Evolutionary conservation across 768 basidiomycete species (phyloP).

Genomic region (Mycena metata): DNA sequence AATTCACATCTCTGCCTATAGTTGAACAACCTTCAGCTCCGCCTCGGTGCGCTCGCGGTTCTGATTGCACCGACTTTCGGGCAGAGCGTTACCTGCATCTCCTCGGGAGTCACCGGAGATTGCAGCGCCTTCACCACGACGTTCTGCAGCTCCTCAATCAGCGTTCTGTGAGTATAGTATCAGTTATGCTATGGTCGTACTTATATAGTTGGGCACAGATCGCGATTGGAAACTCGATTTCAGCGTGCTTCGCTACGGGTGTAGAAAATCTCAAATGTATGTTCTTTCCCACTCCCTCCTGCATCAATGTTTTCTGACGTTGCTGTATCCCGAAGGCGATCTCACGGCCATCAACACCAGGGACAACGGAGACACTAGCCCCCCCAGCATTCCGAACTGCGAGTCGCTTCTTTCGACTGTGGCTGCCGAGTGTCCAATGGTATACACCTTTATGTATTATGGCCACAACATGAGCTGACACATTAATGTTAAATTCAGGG

Average conservation of each 20-base stretch:
- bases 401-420: slow-evolving; percentile 14
- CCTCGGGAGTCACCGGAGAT: slow-evolving; percentile 8
- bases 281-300: slow-evolving; percentile 10
- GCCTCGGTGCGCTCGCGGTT: slow-evolving; percentile 8
- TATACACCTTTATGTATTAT: slow-evolving; percentile 9
- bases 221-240: slow-evolving; percentile 17
- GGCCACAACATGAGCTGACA: slow-evolving; percentile 16
- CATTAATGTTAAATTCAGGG: slow-evolving; percentile 17
- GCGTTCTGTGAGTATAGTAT: slow-evolving; percentile 12
- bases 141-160: slow-evolving; percentile 20
- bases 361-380: background rate
- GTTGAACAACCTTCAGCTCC: slow-evolving; percentile 16
- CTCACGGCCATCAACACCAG: slow-evolving; percentile 19
- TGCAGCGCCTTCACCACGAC: slow-evolving; percentile 18
- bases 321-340: slow-evolving; percentile 12
- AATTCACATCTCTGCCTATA: slow-evolving; percentile 1
- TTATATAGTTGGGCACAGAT: slow-evolving; percentile 19
- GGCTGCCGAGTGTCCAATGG: slow-evolving; percentile 15
- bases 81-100: slow-evolving; percentile 18
- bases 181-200: slow-evolving; percentile 14
- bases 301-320: slow-evolving; percentile 5
- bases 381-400: slow-evolving; percentile 8
- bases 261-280: slow-evolving; percentile 10
- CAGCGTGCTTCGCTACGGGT: slow-evolving; percentile 18
- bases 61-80: slow-evolving; percentile 13